A percentile compares a stretch with the other conserved stretches of the same genome.
Evolutionary conservation across 176 grass and related monocot species (phyloP).

Genomic region (Juncus effusus): DNA sequence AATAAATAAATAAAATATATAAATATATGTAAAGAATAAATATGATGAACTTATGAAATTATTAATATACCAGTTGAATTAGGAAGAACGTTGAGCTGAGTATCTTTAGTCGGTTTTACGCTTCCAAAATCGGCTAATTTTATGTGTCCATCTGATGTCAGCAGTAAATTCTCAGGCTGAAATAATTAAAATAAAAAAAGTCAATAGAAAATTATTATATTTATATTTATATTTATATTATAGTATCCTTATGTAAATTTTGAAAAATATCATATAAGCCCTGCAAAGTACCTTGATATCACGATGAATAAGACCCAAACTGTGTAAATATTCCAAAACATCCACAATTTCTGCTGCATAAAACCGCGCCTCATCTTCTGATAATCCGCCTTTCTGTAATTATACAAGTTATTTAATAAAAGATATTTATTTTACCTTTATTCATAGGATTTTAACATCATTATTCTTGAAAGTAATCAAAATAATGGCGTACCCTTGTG

Average conservation of each 20-base stretch:
- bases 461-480: neutral
- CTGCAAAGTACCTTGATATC: slow-evolving; percentile 64
- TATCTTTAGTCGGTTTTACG: slow-evolving; percentile 80
- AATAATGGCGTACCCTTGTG: slow-evolving; percentile 42
- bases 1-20: slow-evolving; percentile 11
- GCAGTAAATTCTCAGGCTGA: slow-evolving; percentile 95
- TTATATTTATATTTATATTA: neutral
- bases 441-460: too few species aligned
- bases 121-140: slow-evolving; percentile 99
- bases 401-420: neutral
- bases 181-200: slow-evolving; percentile 9
- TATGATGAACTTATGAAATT: neutral
- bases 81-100: slow-evolving; percentile 73
- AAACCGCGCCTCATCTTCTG: slow-evolving; percentile 73
- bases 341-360: slow-evolving; percentile 94
- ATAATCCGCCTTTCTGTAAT: slow-evolving; percentile 59
- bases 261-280: neutral
- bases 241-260: neutral
- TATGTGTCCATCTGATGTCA: slow-evolving; percentile 87
- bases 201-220: neutral
- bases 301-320: slow-evolving; percentile 81
- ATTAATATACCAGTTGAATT: slow-evolving; percentile 73
- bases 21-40: neutral
- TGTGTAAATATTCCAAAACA: slow-evolving; percentile 79
- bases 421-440: too few species aligned